Base-by-base conservation (phyloP, 2,329 filamentous ascomycete species). In the Cadophora malorum region DNA sequence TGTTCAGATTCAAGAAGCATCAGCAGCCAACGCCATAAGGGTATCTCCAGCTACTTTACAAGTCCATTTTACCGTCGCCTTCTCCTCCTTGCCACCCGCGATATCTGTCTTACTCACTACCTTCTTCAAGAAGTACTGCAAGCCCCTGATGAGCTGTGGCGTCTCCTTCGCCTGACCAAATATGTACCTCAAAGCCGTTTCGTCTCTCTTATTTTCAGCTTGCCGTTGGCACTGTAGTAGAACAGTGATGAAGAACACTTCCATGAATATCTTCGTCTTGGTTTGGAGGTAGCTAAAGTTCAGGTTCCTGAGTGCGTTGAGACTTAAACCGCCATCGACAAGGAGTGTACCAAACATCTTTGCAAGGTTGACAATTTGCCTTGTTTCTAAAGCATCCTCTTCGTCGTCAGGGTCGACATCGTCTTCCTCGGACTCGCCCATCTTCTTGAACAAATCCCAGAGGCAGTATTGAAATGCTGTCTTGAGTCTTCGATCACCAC, bases 381-480 rank as follows among this genome's bases (percentile, higher is more conserved):
- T 83, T 69, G 86, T 83, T 25, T 81, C 81, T 64, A 89, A 76
- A 10, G 79, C 78, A 14, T 83, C 83, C 8, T 82, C 81, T 28
- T 85, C 83, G 1, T 88, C 86, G 6, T 89, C 87, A 3, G 84
- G 83, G 19, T 85, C 86, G 49, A 89, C 88, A 6, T 88, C 89
- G 55, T 91, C 90, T 45, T 83, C 74, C 58, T 82, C 78, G 25
- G 86, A 87, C 79, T 97, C 94, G n/a, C 94, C 95, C 79, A 97
- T 87, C 45, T 88, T 86, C 74, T 91, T 90, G 79, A 97, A 96
- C 10, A 95, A 83, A 73, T 91, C 93, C 90, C 94, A 97, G 0
- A 98, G 82, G 8, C 90, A 88, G 74, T 95, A 94, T 77, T 96
- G 92, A 77, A 98, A 96, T 1, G 92, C 90, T 81, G 95, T 95